Evolutionary conservation across 164 flowering plant genomes (phyloP).

Genomic region (Magnolia changhungtana): DNA sequence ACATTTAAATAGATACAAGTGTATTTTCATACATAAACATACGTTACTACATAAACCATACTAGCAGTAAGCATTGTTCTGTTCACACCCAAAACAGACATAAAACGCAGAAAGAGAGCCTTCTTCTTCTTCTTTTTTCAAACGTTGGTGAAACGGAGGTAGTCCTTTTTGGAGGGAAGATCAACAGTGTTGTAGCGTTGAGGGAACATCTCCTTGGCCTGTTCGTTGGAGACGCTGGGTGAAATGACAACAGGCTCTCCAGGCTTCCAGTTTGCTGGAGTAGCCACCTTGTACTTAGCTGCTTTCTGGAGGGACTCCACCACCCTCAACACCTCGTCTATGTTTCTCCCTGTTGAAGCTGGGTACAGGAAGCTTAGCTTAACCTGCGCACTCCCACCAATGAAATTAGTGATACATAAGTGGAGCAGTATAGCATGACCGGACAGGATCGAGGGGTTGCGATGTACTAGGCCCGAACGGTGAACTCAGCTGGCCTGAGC

Average conservation of each 20-base stretch:
- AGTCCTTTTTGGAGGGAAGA: conserved; percentile 69
- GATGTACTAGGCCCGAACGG: too few species aligned
- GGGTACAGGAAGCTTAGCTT: conserved; percentile 88
- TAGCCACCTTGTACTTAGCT: conserved; percentile 62
- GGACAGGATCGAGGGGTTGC: neutral
- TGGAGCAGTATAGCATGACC: too few species aligned
- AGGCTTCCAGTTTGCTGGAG: conserved; percentile 78
- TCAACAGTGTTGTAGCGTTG: conserved; percentile 51
- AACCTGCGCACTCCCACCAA: conserved; percentile 24
- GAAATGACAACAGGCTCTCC: conserved; percentile 72
- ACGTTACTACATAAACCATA: too few species aligned
- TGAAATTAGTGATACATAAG: too few species aligned
- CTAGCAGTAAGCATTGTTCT: too few species aligned
- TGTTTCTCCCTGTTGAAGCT: conserved; percentile 72
- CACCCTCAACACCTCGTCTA: conserved; percentile 84
- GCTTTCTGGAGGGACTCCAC: conserved; percentile 68
- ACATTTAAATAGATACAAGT: too few species aligned
- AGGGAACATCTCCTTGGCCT: conserved; percentile 69
- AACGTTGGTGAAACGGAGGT: conserved; percentile 68
- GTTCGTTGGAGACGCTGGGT: conserved; percentile 55
- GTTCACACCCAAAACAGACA: too few species aligned
- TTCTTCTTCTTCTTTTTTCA: conserved; percentile 5
- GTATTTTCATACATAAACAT: too few species aligned
- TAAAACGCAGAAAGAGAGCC: too few species aligned
- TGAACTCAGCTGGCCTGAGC: too few species aligned